These are phyloP conservation scores for Russula griseocarnosa DNA, from an alignment of 768 basidiomycete genomes.

Conservation along the genomic window DNA sequence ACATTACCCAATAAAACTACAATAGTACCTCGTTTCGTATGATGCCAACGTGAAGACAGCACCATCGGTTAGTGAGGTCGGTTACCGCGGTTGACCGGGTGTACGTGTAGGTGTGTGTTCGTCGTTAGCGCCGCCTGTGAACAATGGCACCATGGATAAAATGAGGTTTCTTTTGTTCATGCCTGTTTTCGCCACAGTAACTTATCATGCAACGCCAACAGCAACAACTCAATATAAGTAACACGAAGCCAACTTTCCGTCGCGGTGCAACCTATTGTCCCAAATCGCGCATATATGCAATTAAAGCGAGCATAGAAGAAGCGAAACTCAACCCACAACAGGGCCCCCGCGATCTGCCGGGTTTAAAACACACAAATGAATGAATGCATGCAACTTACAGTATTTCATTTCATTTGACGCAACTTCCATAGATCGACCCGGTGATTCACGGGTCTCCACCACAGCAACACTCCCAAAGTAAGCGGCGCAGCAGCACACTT, in stretches of 20 bases:
- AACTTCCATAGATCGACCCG: not conserved
- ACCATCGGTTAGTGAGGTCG: not conserved
- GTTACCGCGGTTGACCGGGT: not conserved
- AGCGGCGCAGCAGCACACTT: not conserved
- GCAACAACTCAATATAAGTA: not conserved
- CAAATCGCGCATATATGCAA: too few relatives aligned
- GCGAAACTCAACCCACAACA: not conserved
- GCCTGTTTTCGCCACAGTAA: not conserved
- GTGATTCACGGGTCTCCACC: too few relatives aligned
- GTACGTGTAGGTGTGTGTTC: not conserved
- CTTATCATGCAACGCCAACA: not conserved
- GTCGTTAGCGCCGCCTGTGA: too few relatives aligned
- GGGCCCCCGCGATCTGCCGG: not conserved
- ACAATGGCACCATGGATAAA: not conserved
- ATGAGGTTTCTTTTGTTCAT: not conserved
- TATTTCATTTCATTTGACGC: not conserved
- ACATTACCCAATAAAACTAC: not conserved
- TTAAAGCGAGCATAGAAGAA: not conserved
- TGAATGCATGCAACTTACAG: not conserved
- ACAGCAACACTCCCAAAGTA: not conserved
- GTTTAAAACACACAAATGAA: not conserved
- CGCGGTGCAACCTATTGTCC: not conserved
- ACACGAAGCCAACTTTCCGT: not conserved
- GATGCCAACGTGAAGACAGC: not conserved
- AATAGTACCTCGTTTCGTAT: not conserved